A percentile compares a stretch with the other conserved stretches of the same genome.
These are phyloP conservation scores for Clavulina sp. DNA, from an alignment of 768 basidiomycete species.

Conservation along the genomic window DNA sequence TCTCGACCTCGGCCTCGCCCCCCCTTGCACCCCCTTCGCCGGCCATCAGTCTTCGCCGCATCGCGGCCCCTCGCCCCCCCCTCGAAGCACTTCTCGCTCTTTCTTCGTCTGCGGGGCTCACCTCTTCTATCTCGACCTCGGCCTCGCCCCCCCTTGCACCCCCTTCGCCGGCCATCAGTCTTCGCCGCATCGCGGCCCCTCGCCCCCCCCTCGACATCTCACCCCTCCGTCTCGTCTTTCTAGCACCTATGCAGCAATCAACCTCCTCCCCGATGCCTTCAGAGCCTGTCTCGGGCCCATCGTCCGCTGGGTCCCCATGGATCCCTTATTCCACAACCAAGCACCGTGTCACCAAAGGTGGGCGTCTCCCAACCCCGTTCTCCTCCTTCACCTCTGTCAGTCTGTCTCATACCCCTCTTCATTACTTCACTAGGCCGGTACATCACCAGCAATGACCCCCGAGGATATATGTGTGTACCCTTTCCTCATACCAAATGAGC, in stretches of 20 bases:
- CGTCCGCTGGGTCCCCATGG: neutral
- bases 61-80: neutral
- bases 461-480: conserved; percentile 63
- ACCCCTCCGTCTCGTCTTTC: neutral
- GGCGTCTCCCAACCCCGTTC: neutral
- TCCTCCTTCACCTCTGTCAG: neutral
- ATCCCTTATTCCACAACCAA: conserved; percentile 10
- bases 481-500: neutral
- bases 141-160: neutral
- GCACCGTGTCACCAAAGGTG: conserved; percentile 11
- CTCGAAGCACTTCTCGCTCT: neutral
- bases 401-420: neutral
- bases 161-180: neutral
- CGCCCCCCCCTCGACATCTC: neutral
- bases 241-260: conserved; percentile 1
- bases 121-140: neutral
- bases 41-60: too few relatives aligned
- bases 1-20: neutral
- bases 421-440: conserved; percentile 27
- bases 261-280: neutral
- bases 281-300: neutral
- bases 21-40: neutral
- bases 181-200: neutral
- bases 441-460: conserved; percentile 76
- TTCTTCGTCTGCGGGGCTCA: neutral